Percentiles rank a stretch among this genome's conserved stretches.
phyloP scores from a whole-genome alignment of 768 basidiomycete species.

The Jaapia argillacea region DNA sequence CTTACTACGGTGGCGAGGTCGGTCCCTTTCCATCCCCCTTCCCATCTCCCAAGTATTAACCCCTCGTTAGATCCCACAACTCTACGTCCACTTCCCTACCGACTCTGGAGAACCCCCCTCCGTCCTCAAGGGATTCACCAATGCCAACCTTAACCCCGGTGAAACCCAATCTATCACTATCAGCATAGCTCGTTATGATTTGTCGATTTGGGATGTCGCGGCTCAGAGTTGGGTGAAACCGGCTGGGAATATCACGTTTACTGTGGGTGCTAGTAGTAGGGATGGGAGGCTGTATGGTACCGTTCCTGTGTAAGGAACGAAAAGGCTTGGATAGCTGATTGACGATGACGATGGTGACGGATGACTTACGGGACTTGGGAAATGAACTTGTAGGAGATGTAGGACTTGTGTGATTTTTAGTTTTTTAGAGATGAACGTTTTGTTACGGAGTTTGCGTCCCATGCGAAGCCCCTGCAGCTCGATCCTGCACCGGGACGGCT shows the following conservation, averaged over 20 bases:
- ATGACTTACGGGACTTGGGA: too few species aligned
- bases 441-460: too few species aligned
- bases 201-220: conserved; percentile 69
- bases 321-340: too few species aligned
- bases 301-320: conserved; percentile 11
- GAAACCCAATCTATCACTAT: conserved; percentile 38
- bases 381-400: too few species aligned
- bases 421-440: too few species aligned
- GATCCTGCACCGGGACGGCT: too few species aligned
- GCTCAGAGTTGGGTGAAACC: conserved; percentile 72
- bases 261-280: conserved; percentile 62
- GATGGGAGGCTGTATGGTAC: conserved; percentile 44
- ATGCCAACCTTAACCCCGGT: conserved; percentile 40
- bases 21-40: conserved; percentile 7
- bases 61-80: conserved; percentile 49
- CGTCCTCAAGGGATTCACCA: conserved; percentile 56
- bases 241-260: conserved; percentile 47
- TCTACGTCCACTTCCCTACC: conserved; percentile 61
- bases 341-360: too few species aligned
- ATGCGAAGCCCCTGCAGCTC: too few species aligned
- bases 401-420: too few species aligned
- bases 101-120: conserved; percentile 63
- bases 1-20: conserved; percentile 55
- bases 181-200: conserved; percentile 54
- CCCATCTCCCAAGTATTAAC: neutral